Conservation (phyloP, 1,139 yeast species). For the Pneumocystis canis region DNA sequence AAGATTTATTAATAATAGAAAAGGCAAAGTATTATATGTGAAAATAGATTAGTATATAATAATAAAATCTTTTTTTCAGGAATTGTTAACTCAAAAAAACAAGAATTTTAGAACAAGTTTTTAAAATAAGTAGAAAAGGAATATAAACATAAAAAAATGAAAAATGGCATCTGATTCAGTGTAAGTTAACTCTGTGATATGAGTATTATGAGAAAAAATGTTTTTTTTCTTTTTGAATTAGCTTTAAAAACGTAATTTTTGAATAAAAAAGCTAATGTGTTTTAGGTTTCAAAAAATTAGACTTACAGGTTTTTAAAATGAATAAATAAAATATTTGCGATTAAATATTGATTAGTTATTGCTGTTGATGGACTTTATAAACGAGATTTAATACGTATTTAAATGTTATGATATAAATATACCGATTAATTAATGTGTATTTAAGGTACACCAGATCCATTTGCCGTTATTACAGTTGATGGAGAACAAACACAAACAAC, state of each 20-base stretch:
- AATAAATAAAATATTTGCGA: not conserved
- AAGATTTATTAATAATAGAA: too few relatives aligned
- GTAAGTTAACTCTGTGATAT: not conserved
- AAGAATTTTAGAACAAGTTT: not conserved
- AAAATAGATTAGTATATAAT: too few relatives aligned
- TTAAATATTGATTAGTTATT: conserved; percentile 37
- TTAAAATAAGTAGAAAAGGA: not conserved
- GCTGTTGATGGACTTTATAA: conserved; percentile 94
- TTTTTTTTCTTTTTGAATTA: not conserved
- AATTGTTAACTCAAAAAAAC: not conserved
- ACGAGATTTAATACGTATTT: conserved; percentile 78
- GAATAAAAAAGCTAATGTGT: not conserved
- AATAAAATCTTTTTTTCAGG: not conserved
- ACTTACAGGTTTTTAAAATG: conserved; percentile 11
- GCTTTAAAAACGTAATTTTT: not conserved
- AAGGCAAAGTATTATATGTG: not conserved
- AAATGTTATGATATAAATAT: not conserved
- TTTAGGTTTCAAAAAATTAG: conserved; percentile 14
- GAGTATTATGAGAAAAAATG: not conserved
- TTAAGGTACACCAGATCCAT: conserved; percentile 62
- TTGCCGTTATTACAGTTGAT: conserved; percentile 91
- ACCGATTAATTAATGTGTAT: not conserved
- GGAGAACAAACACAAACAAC: conserved; percentile 95
- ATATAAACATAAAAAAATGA: conserved; percentile 1
- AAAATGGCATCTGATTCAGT: not conserved